Conservation (phyloP, 257 asterid genomes). For the Thymus quinquecostatus region DNA sequence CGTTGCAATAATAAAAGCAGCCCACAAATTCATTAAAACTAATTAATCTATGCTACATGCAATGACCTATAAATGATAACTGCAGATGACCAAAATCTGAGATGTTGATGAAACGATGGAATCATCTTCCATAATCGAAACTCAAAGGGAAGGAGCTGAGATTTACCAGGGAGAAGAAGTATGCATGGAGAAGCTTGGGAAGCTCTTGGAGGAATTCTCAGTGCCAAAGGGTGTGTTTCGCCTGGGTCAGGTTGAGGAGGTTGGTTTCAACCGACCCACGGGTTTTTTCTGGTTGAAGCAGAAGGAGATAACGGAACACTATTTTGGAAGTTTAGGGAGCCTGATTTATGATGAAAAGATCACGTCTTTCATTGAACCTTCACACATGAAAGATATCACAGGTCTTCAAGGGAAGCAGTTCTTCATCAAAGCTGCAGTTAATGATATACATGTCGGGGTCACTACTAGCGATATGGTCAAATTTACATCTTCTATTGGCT, state of each 20-base stretch:
- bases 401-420: conserved; percentile 10
- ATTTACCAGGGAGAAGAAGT: conserved; percentile 28
- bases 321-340: conserved; percentile 12
- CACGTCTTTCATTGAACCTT: conserved; percentile 11
- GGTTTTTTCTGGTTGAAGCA: conserved; percentile 28
- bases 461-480: conserved; percentile 4
- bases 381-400: background rate
- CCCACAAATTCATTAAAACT: conserved; percentile 7
- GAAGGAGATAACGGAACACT: conserved; percentile 17
- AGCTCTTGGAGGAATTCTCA: conserved; percentile 28
- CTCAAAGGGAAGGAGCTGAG: conserved; percentile 30
- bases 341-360: conserved; percentile 5
- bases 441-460: conserved; percentile 16
- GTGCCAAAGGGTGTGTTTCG: conserved; percentile 8
- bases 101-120: background rate
- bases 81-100: background rate
- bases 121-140: conserved; percentile 4
- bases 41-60: background rate
- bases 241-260: conserved; percentile 15
- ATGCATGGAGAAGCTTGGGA: conserved; percentile 13
- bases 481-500: background rate
- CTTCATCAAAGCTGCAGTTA: conserved; percentile 7
- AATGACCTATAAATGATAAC: background rate
- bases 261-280: conserved; percentile 16
- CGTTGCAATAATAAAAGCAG: background rate